Evolutionary conservation across 768 basidiomycete species (phyloP).

Genomic region (Termitomyces sp.): DNA sequence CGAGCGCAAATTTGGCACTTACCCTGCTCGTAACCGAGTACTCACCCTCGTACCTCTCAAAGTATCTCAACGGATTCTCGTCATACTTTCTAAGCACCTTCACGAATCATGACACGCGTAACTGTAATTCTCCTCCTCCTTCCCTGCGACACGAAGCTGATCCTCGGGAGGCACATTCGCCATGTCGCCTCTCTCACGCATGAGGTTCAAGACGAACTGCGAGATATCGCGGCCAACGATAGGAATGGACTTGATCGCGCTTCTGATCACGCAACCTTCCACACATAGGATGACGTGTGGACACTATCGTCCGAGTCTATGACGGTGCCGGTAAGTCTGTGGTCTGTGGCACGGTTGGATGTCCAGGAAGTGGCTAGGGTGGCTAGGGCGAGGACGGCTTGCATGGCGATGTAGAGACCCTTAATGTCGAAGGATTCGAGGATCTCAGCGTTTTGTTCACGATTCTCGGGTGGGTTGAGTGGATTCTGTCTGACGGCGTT

Average conservation of each 20-base stretch:
- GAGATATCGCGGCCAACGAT: slow-evolving; percentile 98
- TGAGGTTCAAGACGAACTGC: slow-evolving; percentile 91
- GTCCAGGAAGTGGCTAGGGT: slow-evolving; percentile 99
- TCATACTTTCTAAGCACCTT: slow-evolving; percentile 99
- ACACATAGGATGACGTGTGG: slow-evolving; percentile 93
- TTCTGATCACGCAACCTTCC: slow-evolving; percentile 98
- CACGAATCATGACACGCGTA: slow-evolving; percentile 98
- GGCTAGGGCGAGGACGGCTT: slow-evolving; percentile 96
- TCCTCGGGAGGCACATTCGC: slow-evolving; percentile 91
- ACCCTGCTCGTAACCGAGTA: slow-evolving; percentile 91
- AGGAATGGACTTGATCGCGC: slow-evolving; percentile 98
- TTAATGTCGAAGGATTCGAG: slow-evolving; percentile 99
- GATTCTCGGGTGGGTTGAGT: slow-evolving; percentile 98
- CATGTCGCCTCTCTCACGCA: slow-evolving; percentile 95
- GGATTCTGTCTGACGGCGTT: slow-evolving; percentile 80
- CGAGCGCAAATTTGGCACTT: slow-evolving; percentile 20
- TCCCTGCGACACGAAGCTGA: slow-evolving; percentile 85
- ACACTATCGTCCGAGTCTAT: slow-evolving; percentile 99
- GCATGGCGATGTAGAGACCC: slow-evolving; percentile 97
- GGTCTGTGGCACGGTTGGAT: slow-evolving; percentile 83
- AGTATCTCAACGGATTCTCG: slow-evolving; percentile 90
- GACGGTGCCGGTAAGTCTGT: slow-evolving; percentile 94
- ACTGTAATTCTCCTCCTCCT: slow-evolving; percentile 96
- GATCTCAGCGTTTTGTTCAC: slow-evolving; percentile 99
- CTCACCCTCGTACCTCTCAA: slow-evolving; percentile 91